A percentile compares a stretch with the other conserved stretches of the same genome.
These are phyloP conservation scores for Martensiomyces pterosporus DNA, from an alignment of 192 early-diverging fungal species.

Conservation along the genomic window DNA sequence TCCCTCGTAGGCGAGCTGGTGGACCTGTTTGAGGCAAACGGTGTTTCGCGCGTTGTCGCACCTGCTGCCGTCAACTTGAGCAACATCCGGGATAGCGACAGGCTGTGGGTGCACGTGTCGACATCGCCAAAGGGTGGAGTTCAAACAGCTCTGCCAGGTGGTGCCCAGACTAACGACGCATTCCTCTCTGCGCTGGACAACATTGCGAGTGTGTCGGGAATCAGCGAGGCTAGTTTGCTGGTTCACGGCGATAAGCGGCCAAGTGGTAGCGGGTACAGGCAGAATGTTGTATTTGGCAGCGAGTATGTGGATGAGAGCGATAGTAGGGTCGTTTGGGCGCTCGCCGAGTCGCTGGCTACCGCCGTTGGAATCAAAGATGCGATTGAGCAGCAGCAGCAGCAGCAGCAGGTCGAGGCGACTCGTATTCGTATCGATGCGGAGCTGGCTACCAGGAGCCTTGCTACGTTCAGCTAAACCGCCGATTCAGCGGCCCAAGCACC, in stretches of 20 bases:
- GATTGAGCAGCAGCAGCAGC: not conserved
- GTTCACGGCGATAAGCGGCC: constrained; percentile 38
- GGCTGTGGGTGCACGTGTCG: too few relatives aligned
- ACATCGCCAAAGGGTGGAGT: not conserved
- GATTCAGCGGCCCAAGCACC: too few relatives aligned
- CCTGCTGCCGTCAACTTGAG: constrained; percentile 25
- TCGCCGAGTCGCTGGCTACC: constrained; percentile 9
- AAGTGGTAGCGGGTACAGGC: constrained; percentile 25
- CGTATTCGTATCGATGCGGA: constrained; percentile 31
- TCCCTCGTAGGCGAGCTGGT: constrained; percentile 26
- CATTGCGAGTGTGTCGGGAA: constrained; percentile 12
- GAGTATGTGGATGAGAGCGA: constrained; percentile 32
- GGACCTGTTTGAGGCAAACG: constrained; percentile 11
- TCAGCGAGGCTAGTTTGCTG: constrained; percentile 11
- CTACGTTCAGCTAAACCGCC: constrained; percentile 20
- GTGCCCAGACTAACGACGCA: constrained; percentile 5
- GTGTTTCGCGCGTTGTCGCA: constrained; percentile 24
- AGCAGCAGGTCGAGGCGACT: constrained; percentile 6
- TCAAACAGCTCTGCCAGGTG: not conserved
- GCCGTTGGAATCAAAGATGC: constrained; percentile 2
- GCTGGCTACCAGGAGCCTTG: constrained; percentile 10
- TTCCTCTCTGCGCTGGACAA: constrained; percentile 23
- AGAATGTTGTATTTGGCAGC: constrained; percentile 30
- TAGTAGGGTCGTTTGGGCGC: constrained; percentile 7
- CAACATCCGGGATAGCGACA: too few relatives aligned